phyloP scores from a whole-genome alignment of 2,329 filamentous ascomycete genomes.

The Fragosphaeria purpurea region DNA sequence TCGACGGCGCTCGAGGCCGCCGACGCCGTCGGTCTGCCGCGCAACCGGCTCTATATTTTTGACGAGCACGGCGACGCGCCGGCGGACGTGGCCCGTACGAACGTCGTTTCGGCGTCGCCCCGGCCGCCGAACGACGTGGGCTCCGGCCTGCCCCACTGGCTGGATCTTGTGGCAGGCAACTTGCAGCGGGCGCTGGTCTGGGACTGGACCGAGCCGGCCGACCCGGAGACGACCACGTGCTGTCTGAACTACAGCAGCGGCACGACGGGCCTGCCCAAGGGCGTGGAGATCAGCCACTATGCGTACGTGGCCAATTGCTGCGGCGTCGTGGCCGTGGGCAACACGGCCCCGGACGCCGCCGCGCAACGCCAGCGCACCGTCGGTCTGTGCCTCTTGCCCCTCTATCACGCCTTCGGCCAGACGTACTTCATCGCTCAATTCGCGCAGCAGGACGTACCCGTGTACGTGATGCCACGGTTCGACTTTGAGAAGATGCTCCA shows the following conservation, averaged over 20 bases:
- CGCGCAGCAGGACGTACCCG: constrained; percentile 46
- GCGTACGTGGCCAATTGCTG: constrained; percentile 64
- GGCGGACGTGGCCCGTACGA: constrained; percentile 10
- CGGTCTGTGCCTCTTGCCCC: constrained; percentile 60
- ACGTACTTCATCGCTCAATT: constrained; percentile 56
- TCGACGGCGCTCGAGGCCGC: constrained; percentile 59
- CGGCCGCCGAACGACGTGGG: constrained; percentile 1
- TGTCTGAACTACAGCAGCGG: constrained; percentile 72
- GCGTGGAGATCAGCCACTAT: constrained; percentile 69
- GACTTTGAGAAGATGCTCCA: constrained; percentile 64
- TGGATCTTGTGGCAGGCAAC: constrained; percentile 42
- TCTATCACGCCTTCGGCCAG: constrained; percentile 68
- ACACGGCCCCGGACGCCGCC: constrained; percentile 36
- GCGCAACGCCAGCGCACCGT: constrained; percentile 27
- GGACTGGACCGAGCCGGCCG: constrained; percentile 49
- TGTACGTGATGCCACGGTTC: constrained; percentile 72
- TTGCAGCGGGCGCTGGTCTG: constrained; percentile 43
- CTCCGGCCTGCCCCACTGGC: constrained; percentile 46
- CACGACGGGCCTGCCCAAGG: constrained; percentile 75
- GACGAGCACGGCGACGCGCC: constrained; percentile 39
- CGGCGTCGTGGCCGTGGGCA: constrained; percentile 42
- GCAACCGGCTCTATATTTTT: constrained; percentile 52
- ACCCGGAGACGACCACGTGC: constrained; percentile 44
- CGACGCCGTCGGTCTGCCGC: constrained; percentile 41
- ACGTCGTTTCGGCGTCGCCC: neutral